Conservation (phyloP, 2,329 filamentous ascomycete genomes). For the Microcyclosporella mali region DNA sequence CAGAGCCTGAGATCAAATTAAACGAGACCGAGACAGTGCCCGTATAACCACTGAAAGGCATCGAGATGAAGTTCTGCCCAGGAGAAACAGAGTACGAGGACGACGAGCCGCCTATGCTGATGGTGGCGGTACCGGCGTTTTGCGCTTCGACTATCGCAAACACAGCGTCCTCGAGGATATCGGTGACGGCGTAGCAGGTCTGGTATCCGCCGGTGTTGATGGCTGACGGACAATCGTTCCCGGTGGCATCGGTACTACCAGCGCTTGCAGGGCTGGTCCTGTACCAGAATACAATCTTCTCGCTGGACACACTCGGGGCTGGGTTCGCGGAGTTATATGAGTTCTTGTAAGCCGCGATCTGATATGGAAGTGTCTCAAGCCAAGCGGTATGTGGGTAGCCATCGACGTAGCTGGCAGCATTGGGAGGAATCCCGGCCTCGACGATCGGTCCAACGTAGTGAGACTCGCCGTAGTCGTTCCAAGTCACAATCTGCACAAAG, state of each 20-base stretch:
- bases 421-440: conserved; percentile 29
- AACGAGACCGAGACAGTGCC: conserved; percentile 39
- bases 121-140: conserved; percentile 29
- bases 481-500: conserved; percentile 53
- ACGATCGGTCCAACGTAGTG: conserved; percentile 44
- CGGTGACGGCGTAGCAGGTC: conserved; percentile 18
- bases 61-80: conserved; percentile 25
- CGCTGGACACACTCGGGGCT: conserved; percentile 21
- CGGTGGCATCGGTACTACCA: conserved; percentile 36
- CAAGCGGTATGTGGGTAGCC: conserved; percentile 47
- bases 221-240: conserved; percentile 17
- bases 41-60: conserved; percentile 32
- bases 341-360: conserved; percentile 48
- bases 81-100: conserved; percentile 15
- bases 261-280: conserved; percentile 34
- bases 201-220: conserved; percentile 31
- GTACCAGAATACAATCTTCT: conserved; percentile 41
- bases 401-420: conserved; percentile 45
- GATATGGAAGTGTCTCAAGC: conserved; percentile 45
- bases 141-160: conserved; percentile 39
- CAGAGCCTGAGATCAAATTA: conserved; percentile 24
- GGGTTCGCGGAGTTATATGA: conserved; percentile 25
- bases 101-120: conserved; percentile 34
- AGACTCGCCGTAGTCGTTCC: conserved; percentile 57
- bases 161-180: conserved; percentile 40